Base-by-base conservation (phyloP, 495 filamentous ascomycete species). In the Podospora bellae-mahoneyi region DNA sequence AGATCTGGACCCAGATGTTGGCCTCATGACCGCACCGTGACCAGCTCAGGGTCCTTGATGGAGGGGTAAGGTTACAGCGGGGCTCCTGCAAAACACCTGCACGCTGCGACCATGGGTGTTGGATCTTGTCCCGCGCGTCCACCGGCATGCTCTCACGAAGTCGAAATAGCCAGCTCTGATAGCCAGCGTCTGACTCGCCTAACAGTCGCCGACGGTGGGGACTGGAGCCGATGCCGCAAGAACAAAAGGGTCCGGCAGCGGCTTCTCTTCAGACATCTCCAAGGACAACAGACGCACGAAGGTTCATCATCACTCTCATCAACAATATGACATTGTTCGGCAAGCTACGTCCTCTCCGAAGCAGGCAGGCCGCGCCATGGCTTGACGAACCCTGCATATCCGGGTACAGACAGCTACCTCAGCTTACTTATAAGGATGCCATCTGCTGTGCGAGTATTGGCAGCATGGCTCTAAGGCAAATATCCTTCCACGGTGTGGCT, bases 21-120 rank as follows among this genome's bases (percentile, higher is more conserved):
- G 53, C 65, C 72, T 44, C 68, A 74, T 74, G 74, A 74, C 70
- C 62, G 63, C 44, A 60, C 27, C 27, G 74, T 69, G 72, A 72
- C 64, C 39, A 27, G 44, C 59, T 30, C 62, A 60, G 62, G 69
- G 30, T 57, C 18, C 32, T 28, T 60, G 10, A 16, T 39, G 28
- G 61, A 44, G 61, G 61, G 61, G 61, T 63, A 61, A 61, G 26
- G 61, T 63, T 63, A 63, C 61, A 63, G 61, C 61, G 61, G 61
- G 61, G 61, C 27, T 66, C 30, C 66, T 71, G 62, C 65, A 65
- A 56, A 30, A 64, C 61, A 64, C 23, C 64, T 70, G 64, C 68
- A 67, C 62, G 28, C 57, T 23, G 34, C 44, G 23, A 66, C 23
- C 55, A 16, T 61, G 64, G 64, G 61, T 70, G 65, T 57, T 48